Evolutionary conservation across 345 rosid species (phyloP).

Genomic region (Murraya paniculata): DNA sequence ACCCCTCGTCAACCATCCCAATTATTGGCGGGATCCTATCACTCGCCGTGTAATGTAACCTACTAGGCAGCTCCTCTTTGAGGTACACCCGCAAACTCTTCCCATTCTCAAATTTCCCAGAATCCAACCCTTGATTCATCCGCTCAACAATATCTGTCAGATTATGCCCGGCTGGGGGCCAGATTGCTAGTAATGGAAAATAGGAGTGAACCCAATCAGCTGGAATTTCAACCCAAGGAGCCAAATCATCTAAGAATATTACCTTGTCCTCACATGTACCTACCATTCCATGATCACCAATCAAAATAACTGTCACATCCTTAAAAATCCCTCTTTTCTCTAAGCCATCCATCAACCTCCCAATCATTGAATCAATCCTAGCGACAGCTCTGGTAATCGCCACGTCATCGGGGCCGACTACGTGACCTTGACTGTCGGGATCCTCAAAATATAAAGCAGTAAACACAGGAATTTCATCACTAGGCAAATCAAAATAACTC

Average conservation of each 20-base stretch:
- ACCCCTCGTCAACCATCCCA: constrained; percentile 75
- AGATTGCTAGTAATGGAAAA: constrained; percentile 70
- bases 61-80: constrained; percentile 76
- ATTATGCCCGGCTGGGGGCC: constrained; percentile 47
- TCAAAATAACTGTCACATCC: constrained; percentile 80
- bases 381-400: constrained; percentile 73
- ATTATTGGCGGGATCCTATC: constrained; percentile 80
- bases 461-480: constrained; percentile 60
- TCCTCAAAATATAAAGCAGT: constrained; percentile 90
- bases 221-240: constrained; percentile 63
- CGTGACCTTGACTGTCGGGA: constrained; percentile 96
- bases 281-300: constrained; percentile 98
- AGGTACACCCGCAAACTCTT: constrained; percentile 64
- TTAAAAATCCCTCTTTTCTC: constrained; percentile 79
- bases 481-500: constrained; percentile 70
- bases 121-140: constrained; percentile 73
- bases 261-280: constrained; percentile 88
- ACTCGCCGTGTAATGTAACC: constrained; percentile 70
- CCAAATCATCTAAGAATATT: constrained; percentile 69
- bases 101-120: constrained; percentile 77
- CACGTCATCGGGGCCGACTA: constrained; percentile 90
- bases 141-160: constrained; percentile 52
- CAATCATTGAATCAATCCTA: constrained; percentile 68
- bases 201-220: constrained; percentile 69
- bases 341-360: constrained; percentile 68